These are phyloP conservation scores for Quercus engelmannii DNA, from an alignment of 306 rosid genomes.

Conservation along the genomic window DNA sequence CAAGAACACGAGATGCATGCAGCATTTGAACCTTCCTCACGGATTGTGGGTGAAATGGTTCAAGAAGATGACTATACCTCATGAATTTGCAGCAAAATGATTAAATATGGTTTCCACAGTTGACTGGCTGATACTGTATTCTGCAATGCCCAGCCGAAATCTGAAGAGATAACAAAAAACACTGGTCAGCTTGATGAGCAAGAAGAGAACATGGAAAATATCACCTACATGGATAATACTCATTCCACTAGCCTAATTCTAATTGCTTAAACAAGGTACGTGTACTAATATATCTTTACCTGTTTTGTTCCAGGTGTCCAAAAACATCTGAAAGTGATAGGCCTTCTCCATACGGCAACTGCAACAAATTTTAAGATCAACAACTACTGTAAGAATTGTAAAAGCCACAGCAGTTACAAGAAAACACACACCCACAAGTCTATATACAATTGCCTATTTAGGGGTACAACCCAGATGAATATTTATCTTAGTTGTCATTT, in stretches of 20 bases:
- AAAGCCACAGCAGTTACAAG: background rate
- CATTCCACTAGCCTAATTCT: too few relatives aligned
- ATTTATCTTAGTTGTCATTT: background rate
- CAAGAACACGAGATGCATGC: background rate
- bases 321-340: slow-evolving; percentile 89
- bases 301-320: slow-evolving; percentile 75
- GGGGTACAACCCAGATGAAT: background rate
- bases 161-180: slow-evolving; percentile 39
- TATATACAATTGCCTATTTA: background rate
- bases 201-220: background rate
- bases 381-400: background rate
- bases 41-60: background rate
- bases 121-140: slow-evolving; percentile 92
- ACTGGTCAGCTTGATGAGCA: slow-evolving; percentile 10
- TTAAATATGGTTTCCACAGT: slow-evolving; percentile 88
- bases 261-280: background rate
- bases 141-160: slow-evolving; percentile 65
- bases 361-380: slow-evolving; percentile 23
- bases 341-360: slow-evolving; percentile 67
- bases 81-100: slow-evolving; percentile 80
- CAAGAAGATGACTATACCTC: slow-evolving; percentile 18
- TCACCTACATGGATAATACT: too few relatives aligned
- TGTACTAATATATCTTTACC: slow-evolving; percentile 38
- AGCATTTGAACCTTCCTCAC: slow-evolving; percentile 1
- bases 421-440: background rate